Evolutionary conservation across 2,329 filamentous ascomycete genomes (phyloP).

Genomic region (Cyphellophora attinorum): DNA sequence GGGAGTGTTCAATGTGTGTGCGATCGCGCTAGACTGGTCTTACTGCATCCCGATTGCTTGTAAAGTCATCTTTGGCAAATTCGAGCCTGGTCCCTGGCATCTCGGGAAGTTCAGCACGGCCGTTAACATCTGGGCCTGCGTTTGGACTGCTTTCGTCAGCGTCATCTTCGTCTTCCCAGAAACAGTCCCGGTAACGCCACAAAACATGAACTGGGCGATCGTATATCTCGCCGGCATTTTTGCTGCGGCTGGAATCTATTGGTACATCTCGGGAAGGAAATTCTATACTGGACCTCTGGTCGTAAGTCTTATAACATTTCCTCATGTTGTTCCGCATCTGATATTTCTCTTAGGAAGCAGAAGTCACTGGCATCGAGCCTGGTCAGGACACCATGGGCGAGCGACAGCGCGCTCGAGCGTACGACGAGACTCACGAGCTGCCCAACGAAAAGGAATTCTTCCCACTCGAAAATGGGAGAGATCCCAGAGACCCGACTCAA

Average conservation of each 20-base stretch:
- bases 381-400: not conserved
- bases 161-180: slow-evolving; percentile 48
- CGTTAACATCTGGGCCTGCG: slow-evolving; percentile 40
- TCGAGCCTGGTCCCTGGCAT: slow-evolving; percentile 44
- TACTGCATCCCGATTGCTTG: slow-evolving; percentile 49
- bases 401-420: not conserved
- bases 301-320: too few species aligned
- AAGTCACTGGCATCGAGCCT: not conserved
- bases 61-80: slow-evolving; percentile 40
- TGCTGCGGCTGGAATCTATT: slow-evolving; percentile 34
- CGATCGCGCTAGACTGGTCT: slow-evolving; percentile 36
- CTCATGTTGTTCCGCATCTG: too few species aligned
- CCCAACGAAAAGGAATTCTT: slow-evolving; percentile 1
- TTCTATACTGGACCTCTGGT: slow-evolving; percentile 40
- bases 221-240: slow-evolving; percentile 41
- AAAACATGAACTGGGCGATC: slow-evolving; percentile 48
- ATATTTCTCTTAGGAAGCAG: not conserved
- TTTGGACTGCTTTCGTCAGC: slow-evolving; percentile 44
- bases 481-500: not conserved
- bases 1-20: slow-evolving; percentile 36
- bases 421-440: slow-evolving; percentile 1
- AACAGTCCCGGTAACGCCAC: slow-evolving; percentile 33
- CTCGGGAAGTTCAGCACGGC: slow-evolving; percentile 32
- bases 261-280: slow-evolving; percentile 34
- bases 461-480: not conserved